These are phyloP conservation scores for Aethionema arabicum DNA, from an alignment of 345 rosid species.

Conservation along the genomic window DNA sequence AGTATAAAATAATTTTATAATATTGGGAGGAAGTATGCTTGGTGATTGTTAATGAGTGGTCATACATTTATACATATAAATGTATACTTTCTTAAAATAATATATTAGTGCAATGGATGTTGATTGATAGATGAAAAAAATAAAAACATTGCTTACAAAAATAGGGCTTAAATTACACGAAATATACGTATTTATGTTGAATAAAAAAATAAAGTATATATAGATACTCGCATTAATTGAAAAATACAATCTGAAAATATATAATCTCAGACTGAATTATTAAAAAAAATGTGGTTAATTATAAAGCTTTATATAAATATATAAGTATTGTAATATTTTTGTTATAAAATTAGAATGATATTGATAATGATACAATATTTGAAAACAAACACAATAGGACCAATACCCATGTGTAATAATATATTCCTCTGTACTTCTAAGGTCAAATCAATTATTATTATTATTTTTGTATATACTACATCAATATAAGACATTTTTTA, in stretches of 20 bases:
- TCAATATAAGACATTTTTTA: neutral
- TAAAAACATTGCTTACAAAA: too few species aligned
- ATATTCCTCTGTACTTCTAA: constrained; percentile 36
- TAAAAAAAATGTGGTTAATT: too few species aligned
- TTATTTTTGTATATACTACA: constrained; percentile 12
- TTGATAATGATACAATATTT: constrained; percentile 15
- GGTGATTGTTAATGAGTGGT: neutral
- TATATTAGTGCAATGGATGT: too few species aligned
- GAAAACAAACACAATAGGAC: constrained; percentile 9
- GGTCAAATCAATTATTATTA: constrained; percentile 27
- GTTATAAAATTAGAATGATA: neutral
- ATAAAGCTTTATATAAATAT: too few species aligned
- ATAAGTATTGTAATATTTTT: too few species aligned
- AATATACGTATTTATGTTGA: too few species aligned
- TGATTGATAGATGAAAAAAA: too few species aligned
- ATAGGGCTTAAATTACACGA: too few species aligned
- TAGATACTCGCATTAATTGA: neutral
- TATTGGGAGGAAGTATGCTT: constrained; percentile 18
- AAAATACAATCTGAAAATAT: neutral
- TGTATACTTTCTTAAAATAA: too few species aligned
- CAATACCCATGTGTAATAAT: constrained; percentile 29
- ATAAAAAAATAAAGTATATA: neutral
- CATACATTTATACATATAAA: too few species aligned
- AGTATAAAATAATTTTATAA: neutral
- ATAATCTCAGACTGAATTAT: neutral